Evolutionary conservation across 495 filamentous ascomycete genomes (phyloP).

Genomic region (Penicillium angulare): DNA sequence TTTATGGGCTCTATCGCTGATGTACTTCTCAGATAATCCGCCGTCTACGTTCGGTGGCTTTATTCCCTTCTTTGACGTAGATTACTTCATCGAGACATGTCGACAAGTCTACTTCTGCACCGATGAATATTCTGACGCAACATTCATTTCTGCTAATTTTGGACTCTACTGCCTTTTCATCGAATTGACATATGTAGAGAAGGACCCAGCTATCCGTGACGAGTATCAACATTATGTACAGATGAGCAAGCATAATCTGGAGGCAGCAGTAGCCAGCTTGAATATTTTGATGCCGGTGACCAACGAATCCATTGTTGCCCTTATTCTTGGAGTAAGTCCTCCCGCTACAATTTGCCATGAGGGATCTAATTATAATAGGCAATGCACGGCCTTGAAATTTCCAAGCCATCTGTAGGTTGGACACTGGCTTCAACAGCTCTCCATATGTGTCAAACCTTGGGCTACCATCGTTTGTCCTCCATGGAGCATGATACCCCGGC

Average conservation of each 20-base stretch:
- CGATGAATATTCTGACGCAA: conserved; percentile 53
- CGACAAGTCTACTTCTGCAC: conserved; percentile 59
- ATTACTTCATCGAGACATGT: conserved; percentile 58
- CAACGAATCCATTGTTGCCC: conserved; percentile 57
- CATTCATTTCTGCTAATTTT: conserved; percentile 56
- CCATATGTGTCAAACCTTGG: conserved; percentile 60
- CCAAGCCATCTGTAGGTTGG: conserved; percentile 63
- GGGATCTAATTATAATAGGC: conserved; percentile 26
- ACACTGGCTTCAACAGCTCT: conserved; percentile 56
- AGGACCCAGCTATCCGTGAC: conserved; percentile 24
- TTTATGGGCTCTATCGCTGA: too few relatives aligned
- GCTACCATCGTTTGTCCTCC: conserved; percentile 57
- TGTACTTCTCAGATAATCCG: conserved; percentile 17
- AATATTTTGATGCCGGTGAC: conserved; percentile 57
- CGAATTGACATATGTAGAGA: conserved; percentile 40
- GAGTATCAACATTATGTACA: conserved; percentile 39
- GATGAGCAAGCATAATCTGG: conserved; percentile 56
- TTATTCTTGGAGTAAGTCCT: conserved; percentile 54
- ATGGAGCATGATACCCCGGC: conserved; percentile 45
- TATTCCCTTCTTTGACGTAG: conserved; percentile 43
- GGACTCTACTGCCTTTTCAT: conserved; percentile 57
- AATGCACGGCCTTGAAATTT: conserved; percentile 59
- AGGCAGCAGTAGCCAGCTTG: conserved; percentile 55
- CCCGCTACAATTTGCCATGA: not conserved
- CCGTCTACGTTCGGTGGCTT: conserved; percentile 27